phyloP scores from a whole-genome alignment of 306 rosid genomes.

The Hippophae tibetana region DNA sequence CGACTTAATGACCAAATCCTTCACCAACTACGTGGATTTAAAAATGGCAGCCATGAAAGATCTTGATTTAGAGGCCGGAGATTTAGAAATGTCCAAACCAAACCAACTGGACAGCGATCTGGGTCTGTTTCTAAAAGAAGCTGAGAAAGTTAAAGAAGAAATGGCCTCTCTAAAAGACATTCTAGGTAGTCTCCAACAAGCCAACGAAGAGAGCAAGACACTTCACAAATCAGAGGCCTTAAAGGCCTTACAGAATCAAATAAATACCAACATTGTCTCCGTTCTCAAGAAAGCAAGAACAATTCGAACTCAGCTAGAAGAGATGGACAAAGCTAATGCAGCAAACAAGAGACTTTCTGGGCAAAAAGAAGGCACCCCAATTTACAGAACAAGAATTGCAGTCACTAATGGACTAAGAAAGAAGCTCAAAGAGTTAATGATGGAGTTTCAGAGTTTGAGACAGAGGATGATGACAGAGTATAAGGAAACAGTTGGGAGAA shows the following conservation, averaged over 20 bases:
- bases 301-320: constrained; percentile 51
- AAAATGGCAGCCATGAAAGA: constrained; percentile 81
- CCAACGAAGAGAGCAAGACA: constrained; percentile 62
- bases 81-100: constrained; percentile 30
- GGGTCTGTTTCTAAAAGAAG: constrained; percentile 60
- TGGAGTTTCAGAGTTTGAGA: constrained; percentile 72
- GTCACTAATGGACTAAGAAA: constrained; percentile 64
- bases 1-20: constrained; percentile 81
- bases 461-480: constrained; percentile 78
- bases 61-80: constrained; percentile 61
- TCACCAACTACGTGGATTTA: constrained; percentile 69
- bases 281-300: constrained; percentile 52
- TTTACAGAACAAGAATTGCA: constrained; percentile 60
- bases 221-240: constrained; percentile 57
- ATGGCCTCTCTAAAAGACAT: constrained; percentile 42
- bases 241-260: constrained; percentile 36
- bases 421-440: constrained; percentile 78
- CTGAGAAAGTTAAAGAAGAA: constrained; percentile 66
- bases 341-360: constrained; percentile 53
- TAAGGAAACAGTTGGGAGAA: constrained; percentile 69
- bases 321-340: constrained; percentile 66
- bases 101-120: constrained; percentile 40
- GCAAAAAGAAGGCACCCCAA: constrained; percentile 48
- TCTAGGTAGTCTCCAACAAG: constrained; percentile 40
- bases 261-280: constrained; percentile 42